Conservation (phyloP, 2,329 filamentous ascomycete species). For the Colletotrichum shisoi region DNA sequence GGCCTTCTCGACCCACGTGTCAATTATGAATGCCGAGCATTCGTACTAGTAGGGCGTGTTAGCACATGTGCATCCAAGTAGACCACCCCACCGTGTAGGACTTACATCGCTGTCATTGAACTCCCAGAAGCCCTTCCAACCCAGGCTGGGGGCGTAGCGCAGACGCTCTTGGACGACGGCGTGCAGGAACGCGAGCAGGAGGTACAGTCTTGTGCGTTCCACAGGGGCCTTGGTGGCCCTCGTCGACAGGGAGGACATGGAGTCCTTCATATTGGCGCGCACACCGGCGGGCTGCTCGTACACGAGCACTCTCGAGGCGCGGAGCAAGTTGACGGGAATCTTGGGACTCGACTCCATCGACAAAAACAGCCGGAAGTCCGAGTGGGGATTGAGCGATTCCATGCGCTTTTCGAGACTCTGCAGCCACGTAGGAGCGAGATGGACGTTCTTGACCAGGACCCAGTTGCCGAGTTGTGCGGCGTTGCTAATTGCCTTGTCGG, state of each 20-base stretch:
- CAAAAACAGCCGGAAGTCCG: constrained; percentile 91
- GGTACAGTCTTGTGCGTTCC: constrained; percentile 87
- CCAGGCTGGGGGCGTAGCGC: constrained; percentile 89
- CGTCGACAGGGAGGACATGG: constrained; percentile 80
- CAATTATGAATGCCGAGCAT: constrained; percentile 94
- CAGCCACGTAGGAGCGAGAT: constrained; percentile 93
- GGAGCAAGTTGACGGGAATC: constrained; percentile 94
- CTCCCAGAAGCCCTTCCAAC: constrained; percentile 99
- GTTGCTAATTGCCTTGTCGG: constrained; percentile 93
- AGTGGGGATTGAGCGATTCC: constrained; percentile 91
- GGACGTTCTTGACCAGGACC: constrained; percentile 99
- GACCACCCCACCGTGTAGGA: constrained; percentile 46
- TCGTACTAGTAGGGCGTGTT: constrained; percentile 75
- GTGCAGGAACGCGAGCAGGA: constrained; percentile 92
- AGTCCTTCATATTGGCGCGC: constrained; percentile 98
- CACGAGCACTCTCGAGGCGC: constrained; percentile 92
- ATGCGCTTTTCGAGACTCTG: constrained; percentile 97
- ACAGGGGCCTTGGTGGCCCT: constrained; percentile 83
- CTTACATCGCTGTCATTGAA: constrained; percentile 99
- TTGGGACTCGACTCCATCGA: constrained; percentile 98
- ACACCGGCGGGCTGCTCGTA: constrained; percentile 98
- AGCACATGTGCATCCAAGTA: constrained; percentile 41
- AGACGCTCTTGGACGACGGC: constrained; percentile 94
- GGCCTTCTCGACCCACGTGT: constrained; percentile 87
- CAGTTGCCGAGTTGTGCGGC: constrained; percentile 91